Conservation (phyloP, 345 rosid genomes). For the Pugionium cornutum region DNA sequence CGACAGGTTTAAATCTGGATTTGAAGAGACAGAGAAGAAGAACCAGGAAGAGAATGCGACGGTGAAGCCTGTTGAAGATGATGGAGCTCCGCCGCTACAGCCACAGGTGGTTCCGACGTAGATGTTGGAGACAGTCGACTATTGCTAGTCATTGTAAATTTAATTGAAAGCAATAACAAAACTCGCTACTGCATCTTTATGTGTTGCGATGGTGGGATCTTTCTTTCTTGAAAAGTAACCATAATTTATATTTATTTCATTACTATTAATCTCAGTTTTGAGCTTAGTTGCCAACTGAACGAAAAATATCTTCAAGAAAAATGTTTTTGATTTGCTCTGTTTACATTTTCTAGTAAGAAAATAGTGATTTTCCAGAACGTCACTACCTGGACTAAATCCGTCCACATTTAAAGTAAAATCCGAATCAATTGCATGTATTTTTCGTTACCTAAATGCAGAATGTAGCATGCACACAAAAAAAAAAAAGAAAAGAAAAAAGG, state of each 20-base stretch:
- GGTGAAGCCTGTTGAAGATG: constrained; percentile 47
- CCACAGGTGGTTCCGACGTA: constrained; percentile 72
- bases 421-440: background rate
- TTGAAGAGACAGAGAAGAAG: constrained; percentile 48
- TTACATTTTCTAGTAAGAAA: no score
- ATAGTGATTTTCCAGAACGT: no score
- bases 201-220: constrained; percentile 18
- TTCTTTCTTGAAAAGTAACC: constrained; percentile 8
- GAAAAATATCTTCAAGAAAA: background rate
- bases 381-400: no score
- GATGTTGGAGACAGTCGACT: constrained; percentile 6
- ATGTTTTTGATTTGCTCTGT: background rate
- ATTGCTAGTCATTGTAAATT: constrained; percentile 30
- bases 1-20: constrained; percentile 74
- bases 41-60: constrained; percentile 29
- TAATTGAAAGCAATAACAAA: constrained; percentile 22
- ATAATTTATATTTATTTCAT: no score
- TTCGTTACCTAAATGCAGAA: background rate
- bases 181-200: constrained; percentile 24
- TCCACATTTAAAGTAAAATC: no score
- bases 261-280: background rate
- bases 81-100: constrained; percentile 53
- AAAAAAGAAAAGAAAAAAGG: constrained; percentile 20
- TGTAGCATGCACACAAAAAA: constrained; percentile 14
- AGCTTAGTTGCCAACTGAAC: background rate